Base-by-base conservation (phyloP, 495 filamentous ascomycete genomes). In the Friedmanniomyces endolithicus region DNA sequence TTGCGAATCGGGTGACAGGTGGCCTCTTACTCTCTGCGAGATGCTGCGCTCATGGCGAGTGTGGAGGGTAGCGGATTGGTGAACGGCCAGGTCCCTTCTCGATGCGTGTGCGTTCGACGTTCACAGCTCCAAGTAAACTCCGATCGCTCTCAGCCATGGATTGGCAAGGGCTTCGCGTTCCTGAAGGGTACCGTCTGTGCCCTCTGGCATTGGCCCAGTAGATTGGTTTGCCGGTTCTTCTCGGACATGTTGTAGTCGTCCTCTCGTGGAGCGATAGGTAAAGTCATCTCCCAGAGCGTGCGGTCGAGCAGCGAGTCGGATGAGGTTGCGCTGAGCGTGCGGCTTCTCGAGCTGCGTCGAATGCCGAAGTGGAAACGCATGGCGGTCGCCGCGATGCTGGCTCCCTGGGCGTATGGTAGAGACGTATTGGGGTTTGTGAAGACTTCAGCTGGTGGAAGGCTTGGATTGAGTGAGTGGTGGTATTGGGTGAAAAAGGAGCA, bases 161-260 rank as follows among this genome's bases (percentile, higher is more conserved):
- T 50, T 17, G 45, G 46, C 19, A 61, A 35, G 14, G 59, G 59
- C 45, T 51, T 53, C 11, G 59, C 59, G 27, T 59, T 50, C 50
- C 24, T 44, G 55, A 56, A 58, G 1, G 55, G 59, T 22, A 48
- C 50, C 37, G 24, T 57, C 19, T 51, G 47, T 17, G 59, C 55
- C n/a, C 55, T 35, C 41, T 46, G 49, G 50, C 59, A 62, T 50
- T 57, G 57, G 14, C 51, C 55, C 12, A 58, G 56, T 2, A 62
- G 25, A 14, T 45, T 29, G 23, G 52, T 33, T 37, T 52, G 51
- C 22, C 50, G 44, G 8, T 34, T 43, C 39, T 58, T 47, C 46
- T 58, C 55, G 16, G 25, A 17, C 55, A 62, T 58, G 50, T 54
- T 55, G 52, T 27, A 55, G 41, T 62, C 55, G 52, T 62, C 59